Evolutionary conservation across 768 basidiomycete genomes (phyloP), one percentile per base, ranked within the genome.

Genomic region (Lentinula detonsa): DNA sequence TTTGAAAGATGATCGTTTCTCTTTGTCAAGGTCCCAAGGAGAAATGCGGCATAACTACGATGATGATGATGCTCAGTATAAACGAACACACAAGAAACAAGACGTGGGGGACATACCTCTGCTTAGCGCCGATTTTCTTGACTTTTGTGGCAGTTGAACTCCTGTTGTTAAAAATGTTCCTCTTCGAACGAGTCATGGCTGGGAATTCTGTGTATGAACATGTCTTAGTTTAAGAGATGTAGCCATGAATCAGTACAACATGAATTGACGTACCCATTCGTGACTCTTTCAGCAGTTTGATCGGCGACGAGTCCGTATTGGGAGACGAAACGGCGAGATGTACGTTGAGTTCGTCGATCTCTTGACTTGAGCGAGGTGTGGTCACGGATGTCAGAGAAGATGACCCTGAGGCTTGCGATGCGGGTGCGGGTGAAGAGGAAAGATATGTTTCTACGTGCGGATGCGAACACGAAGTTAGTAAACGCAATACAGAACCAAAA

Each of bases 291-390:
- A 81, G 59, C 4, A 75, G 72, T 57, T 78, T 68, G 34, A 70
- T 71, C 48, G 70, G 62, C n/a, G 78, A 73, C 1, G 75, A 71
- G 2, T 78, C 77, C 3, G 79, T 81, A 66, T 74, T 65, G 15
- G 82, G 81, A 15, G 81, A 81, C 7, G 82, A 83, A 69, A 62
- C 85, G 78, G 65, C 86, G 85, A 5, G 28, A 35, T 31, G 21
- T 11, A 28, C 2, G 15, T 43, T 40, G 7, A 84, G 65, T 54
- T 81, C 75, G 49, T 77, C 74, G 28, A 56, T 23, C 51, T 83
- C 80, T 45, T 78, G 76, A 15, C 74, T 78, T 10, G 76, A 73
- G 10, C 69, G 68, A 9, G 77, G 76, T 0, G 74, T 76, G 1
- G 55, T 42, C 21, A 56, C 40, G 2, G 55, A 56, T 15, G 55